Base-by-base conservation (phyloP, 2,329 filamentous ascomycete species). In the Dactylellina leptospora region DNA sequence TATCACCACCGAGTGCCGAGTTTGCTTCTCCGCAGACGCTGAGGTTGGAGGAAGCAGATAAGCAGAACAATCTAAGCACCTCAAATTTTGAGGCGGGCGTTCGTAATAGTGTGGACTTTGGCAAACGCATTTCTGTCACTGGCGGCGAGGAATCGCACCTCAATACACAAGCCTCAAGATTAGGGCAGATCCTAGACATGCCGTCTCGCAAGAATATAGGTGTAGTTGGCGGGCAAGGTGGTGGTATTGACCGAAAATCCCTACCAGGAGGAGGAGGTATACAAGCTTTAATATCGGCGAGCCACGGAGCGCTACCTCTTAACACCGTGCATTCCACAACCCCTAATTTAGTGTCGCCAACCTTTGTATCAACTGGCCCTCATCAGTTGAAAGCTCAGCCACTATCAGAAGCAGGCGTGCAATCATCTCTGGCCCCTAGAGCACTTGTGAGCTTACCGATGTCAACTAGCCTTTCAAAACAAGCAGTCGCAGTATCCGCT, bases 1-100 rank as follows among this genome's bases (percentile, higher is more conserved):
- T 90, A 2, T 90, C 92, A 6, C 91, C 95, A 11, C 88, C 90
- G 27, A 88, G 93, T 4, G 90, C 92, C 0, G 93, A 97, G 78
- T 97, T 97, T 78, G 92, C 93, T 3, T 91, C 92, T 18, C 93
- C 90, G 77, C 82, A 85, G 4, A 83, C 88, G 33, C 16, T 71
- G 6, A 42, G 58, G 18, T 30, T 28, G 8, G 66, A 71, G 27
- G 66, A 3, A 91, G 95, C 75, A 86, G 88, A 18, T 85, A 91
- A 74, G 81, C 82, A 13, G 80, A 82, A 4, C 81, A 83, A 69
- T 80, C 82, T 6, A 82, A 82, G 44, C 85, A 88, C 25, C 88
- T 90, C 20, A 78, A 64, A 76, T 79, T 66, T 73, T 36, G 48
- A 68, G 38, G n/a, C 56, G 18, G 25, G 16, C n/a, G 40, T 77